Evolutionary conservation across 2,329 filamentous ascomycete genomes (phyloP), one percentile per base, ranked within the genome.

Genomic region (Aspergillus ibericus): DNA sequence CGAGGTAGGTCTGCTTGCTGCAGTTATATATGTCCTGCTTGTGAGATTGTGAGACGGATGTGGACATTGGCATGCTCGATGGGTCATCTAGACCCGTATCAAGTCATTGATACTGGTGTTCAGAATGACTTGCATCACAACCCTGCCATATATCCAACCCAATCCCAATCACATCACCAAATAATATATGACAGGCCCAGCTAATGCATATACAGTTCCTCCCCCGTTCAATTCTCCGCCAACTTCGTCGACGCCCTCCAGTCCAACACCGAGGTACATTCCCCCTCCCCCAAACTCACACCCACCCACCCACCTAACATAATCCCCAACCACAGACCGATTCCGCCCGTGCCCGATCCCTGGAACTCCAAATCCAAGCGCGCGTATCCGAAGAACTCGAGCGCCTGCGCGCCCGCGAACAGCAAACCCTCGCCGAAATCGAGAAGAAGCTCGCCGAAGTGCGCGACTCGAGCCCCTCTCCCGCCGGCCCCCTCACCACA

Each of bases 311-410:
- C 29, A 55, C 15, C 15, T 35, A 22, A 35, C 15, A 32, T 40
- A 22, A 56, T 48, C 44, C 15, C n/a, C n/a, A 38, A 60, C n/a
- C n/a, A 53, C 53, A 98, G 93, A 93, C 90, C 78, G 93, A 98
- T 80, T 87, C 88, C 60, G 93, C 92, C 65, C 92, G 93, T 73
- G 84, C 89, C 70, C 91, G 91, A 78, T 82, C 88, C 71, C 81
- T 92, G 75, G 93, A 98, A 80, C 86, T 95, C 63, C 89, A 93
- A 70, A 88, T 96, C 76, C 93, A 97, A 81, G 81, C 86, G 73
- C 93, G 93, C 77, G 91, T 97, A 61, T 86, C 89, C 70, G 83
- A 87, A 69, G 93, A 97, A 79, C 91, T 98, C 66, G 87, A 89
- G 77, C 88, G 88, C 68, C 86, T 96, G 64, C 88, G 88, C 73